phyloP scores from a whole-genome alignment of 176 grass and related monocot species.

The Bothriochloa decipiens region DNA sequence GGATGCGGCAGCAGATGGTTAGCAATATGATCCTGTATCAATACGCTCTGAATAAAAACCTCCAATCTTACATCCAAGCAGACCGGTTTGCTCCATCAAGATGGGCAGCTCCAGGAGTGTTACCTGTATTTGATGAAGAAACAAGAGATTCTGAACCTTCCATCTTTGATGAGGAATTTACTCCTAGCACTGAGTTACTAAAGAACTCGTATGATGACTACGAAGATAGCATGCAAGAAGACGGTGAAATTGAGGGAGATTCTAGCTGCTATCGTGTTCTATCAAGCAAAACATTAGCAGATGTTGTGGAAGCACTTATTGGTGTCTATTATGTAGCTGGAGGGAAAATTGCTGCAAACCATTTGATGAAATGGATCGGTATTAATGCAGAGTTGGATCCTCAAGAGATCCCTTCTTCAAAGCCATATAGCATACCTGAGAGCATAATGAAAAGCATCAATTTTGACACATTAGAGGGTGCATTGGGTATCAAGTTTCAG shows the following conservation, averaged over 20 bases:
- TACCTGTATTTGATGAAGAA: constrained; percentile 97
- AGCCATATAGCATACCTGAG: constrained; percentile 88
- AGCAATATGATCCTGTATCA: constrained; percentile 98
- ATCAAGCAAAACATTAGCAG: constrained; percentile 95
- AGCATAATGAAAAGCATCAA: constrained; percentile 80
- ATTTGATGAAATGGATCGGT: constrained; percentile 97
- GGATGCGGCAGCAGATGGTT: constrained; percentile 99
- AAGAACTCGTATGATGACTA: constrained; percentile 64
- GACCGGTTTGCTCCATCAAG: constrained; percentile 98
- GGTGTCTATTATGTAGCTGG: constrained; percentile 95
- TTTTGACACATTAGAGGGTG: constrained; percentile 82
- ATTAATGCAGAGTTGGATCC: constrained; percentile 87
- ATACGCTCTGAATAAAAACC: constrained; percentile 79
- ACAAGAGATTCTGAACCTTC: constrained; percentile 67
- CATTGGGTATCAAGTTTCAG: constrained; percentile 69
- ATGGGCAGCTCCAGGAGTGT: constrained; percentile 96
- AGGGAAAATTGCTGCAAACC: constrained; percentile 92
- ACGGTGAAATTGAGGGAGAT: constrained; percentile 95
- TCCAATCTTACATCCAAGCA: constrained; percentile 98
- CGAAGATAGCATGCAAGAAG: constrained; percentile 74
- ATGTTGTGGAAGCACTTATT: constrained; percentile 97
- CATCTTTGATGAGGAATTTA: constrained; percentile 64
- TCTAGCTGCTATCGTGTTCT: constrained; percentile 94
- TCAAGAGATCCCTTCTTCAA: constrained; percentile 66
- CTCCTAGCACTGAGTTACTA: constrained; percentile 38